Conservation (phyloP, 768 basidiomycete species). For the Lactarius hatsudake region DNA sequence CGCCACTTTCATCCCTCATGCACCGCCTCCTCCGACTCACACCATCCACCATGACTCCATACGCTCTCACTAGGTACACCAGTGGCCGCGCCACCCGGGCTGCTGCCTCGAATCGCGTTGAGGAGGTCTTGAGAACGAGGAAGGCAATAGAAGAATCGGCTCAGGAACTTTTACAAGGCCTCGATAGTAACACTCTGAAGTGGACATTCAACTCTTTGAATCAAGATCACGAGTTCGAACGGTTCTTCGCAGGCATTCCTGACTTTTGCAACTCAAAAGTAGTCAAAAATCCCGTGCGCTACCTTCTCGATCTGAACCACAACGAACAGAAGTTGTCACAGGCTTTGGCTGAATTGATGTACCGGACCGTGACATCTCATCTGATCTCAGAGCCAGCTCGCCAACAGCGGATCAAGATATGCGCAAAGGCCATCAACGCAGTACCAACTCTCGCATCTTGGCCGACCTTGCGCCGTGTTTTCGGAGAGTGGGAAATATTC, state of each 20-base stretch:
- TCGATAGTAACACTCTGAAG: neutral
- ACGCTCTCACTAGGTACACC: neutral
- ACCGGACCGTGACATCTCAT: neutral
- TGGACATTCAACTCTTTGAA: neutral
- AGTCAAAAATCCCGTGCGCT: neutral
- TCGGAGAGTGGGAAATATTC: neutral
- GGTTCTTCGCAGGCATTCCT: neutral
- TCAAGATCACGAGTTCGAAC: neutral
- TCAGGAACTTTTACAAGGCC: neutral
- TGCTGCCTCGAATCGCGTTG: neutral
- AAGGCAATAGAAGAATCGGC: neutral
- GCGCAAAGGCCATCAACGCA: neutral
- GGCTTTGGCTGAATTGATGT: neutral
- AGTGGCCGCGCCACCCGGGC: neutral
- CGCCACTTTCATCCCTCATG: neutral
- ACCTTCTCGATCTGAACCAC: neutral
- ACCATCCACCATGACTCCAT: accelerated
- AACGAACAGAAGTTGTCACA: neutral
- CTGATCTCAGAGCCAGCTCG: neutral
- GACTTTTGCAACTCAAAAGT: neutral
- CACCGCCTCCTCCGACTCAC: neutral
- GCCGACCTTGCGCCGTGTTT: neutral
- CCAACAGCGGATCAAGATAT: neutral
- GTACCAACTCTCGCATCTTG: neutral
- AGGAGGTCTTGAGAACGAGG: neutral